Conservation (phyloP, 768 basidiomycete genomes). For the Kwoniella bestiolae region DNA sequence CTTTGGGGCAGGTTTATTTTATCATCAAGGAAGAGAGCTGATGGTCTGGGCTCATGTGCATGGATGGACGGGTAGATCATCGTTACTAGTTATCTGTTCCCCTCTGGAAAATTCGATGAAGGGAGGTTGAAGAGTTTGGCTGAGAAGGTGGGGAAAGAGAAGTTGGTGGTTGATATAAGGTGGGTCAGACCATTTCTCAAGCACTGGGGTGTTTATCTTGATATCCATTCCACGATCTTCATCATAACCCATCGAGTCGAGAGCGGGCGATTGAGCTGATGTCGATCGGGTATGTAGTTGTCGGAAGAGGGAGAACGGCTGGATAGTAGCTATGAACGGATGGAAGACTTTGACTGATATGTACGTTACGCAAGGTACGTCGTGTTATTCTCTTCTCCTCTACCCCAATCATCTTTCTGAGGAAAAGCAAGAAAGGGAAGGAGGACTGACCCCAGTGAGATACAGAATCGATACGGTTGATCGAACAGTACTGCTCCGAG, state of each 20-base stretch:
- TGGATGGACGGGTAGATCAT: constrained; percentile 74
- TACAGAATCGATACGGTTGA: constrained; percentile 75
- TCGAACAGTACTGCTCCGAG: constrained; percentile 87
- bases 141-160: constrained; percentile 74
- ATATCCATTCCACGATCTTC: background rate
- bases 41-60: background rate
- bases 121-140: constrained; percentile 71
- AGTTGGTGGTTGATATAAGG: constrained; percentile 93
- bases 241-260: too few relatives aligned
- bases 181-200: constrained; percentile 52
- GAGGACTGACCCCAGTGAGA: background rate
- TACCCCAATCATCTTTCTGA: background rate
- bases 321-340: constrained; percentile 98
- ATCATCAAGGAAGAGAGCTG: background rate
- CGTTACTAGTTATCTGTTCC: constrained; percentile 96
- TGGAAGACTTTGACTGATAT: constrained; percentile 97
- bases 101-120: constrained; percentile 74
- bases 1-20: too few relatives aligned
- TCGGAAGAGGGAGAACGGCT: constrained; percentile 71
- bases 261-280: too few relatives aligned
- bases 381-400: background rate
- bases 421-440: too few relatives aligned
- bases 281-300: too few relatives aligned
- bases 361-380: constrained; percentile 65
- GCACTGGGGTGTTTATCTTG: background rate